Percentiles rank a stretch among this genome's conserved stretches.
Conservation (phyloP, 2,329 filamentous ascomycete genomes). For the Neoarthrinium moseri region DNA sequence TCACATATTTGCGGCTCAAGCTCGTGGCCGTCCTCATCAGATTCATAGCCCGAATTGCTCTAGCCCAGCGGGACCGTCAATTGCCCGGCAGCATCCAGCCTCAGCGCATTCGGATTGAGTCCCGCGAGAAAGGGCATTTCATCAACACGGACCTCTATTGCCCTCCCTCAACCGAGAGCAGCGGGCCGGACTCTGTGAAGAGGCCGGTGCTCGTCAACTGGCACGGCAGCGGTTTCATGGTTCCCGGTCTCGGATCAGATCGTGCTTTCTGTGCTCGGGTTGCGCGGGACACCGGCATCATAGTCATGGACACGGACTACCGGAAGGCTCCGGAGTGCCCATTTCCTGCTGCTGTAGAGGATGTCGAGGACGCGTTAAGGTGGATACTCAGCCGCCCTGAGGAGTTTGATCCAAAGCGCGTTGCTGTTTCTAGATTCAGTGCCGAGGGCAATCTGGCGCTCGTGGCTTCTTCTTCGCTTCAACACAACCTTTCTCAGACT, state of each 20-base stretch:
- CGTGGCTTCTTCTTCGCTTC: not conserved
- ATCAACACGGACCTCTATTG: not conserved
- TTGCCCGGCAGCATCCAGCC: not conserved
- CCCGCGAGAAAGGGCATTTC: not conserved
- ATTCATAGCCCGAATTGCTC: not conserved
- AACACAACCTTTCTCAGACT: not conserved
- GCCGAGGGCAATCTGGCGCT: constrained; percentile 7
- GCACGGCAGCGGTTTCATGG: constrained; percentile 6
- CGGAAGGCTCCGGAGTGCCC: constrained; percentile 6
- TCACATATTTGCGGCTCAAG: constrained; percentile 5
- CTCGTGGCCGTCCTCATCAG: not conserved
- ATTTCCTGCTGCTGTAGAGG: constrained; percentile 3
- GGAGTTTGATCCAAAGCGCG: not conserved
- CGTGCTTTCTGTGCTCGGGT: not conserved
- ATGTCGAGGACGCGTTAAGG: constrained; percentile 2
- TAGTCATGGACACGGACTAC: constrained; percentile 4
- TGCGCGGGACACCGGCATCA: constrained; percentile 3
- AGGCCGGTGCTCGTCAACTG: constrained; percentile 4
- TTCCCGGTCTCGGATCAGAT: not conserved
- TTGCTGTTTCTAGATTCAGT: constrained; percentile 5
- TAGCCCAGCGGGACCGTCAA: not conserved
- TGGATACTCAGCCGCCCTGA: not conserved
- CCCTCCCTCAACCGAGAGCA: not conserved
- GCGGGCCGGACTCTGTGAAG: not conserved
- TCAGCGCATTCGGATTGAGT: not conserved